phyloP scores from a whole-genome alignment of 192 early-diverging fungal genomes.

The Coemansia brasiliensis region DNA sequence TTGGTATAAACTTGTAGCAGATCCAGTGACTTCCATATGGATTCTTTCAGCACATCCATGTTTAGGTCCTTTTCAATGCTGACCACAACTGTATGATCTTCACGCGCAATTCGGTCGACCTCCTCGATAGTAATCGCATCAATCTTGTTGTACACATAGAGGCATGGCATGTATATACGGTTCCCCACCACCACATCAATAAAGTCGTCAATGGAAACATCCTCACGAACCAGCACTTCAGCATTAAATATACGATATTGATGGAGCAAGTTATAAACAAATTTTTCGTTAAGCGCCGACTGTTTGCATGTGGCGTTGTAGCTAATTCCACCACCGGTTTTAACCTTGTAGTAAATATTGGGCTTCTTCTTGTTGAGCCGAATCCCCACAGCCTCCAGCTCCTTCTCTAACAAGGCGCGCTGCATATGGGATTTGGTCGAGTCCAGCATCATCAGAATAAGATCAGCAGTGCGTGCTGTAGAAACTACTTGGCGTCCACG shows the following conservation, averaged over 20 bases:
- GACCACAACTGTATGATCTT: constrained; percentile 88
- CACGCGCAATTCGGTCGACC: constrained; percentile 86
- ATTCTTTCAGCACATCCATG: constrained; percentile 84
- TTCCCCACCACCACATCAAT: constrained; percentile 99
- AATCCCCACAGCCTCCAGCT: constrained; percentile 96
- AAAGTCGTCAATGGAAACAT: constrained; percentile 94
- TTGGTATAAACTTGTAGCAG: constrained; percentile 97
- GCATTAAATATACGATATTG: constrained; percentile 98
- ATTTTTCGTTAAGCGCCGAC: constrained; percentile 81
- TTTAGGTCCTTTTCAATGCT: constrained; percentile 91
- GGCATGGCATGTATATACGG: constrained; percentile 92
- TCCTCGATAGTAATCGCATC: constrained; percentile 95
- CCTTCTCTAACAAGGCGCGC: constrained; percentile 80
- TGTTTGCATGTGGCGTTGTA: constrained; percentile 91
- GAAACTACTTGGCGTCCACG: constrained; percentile 97
- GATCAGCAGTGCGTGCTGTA: constrained; percentile 92
- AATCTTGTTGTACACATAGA: constrained; percentile 98
- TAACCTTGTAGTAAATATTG: constrained; percentile 96
- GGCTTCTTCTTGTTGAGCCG: constrained; percentile 83
- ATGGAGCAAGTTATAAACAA: constrained; percentile 93
- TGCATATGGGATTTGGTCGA: constrained; percentile 89
- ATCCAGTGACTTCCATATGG: constrained; percentile 86
- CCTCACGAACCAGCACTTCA: constrained; percentile 95
- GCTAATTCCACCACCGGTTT: constrained; percentile 95
- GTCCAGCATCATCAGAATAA: constrained; percentile 98